phyloP scores from a whole-genome alignment of 306 rosid genomes.

The Prosopis cineraria region DNA sequence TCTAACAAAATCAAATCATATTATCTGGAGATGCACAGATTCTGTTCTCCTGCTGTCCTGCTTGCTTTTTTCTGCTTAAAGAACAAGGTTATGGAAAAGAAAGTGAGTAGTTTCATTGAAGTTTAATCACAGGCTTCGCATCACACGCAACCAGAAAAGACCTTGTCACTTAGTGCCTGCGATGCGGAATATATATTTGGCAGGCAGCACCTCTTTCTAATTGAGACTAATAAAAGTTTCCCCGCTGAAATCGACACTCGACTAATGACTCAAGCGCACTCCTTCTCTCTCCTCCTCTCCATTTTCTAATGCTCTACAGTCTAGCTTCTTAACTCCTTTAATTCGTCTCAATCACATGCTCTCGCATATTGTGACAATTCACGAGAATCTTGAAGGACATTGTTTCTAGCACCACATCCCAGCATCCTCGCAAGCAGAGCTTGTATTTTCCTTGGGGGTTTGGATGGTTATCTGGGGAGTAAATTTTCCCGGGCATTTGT shows the following conservation, averaged over 20 bases:
- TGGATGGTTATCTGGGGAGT: conserved; percentile 3
- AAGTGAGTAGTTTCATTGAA: not conserved
- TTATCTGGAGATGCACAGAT: not conserved
- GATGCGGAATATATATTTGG: conserved; percentile 13
- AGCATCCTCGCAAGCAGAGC: conserved; percentile 16
- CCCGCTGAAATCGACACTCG: not conserved
- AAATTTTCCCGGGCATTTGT: conserved; percentile 28
- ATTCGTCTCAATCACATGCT: conserved; percentile 33
- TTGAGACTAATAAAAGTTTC: not conserved
- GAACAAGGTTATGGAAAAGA: not conserved
- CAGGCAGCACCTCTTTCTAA: conserved; percentile 20
- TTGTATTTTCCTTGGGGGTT: conserved; percentile 33
- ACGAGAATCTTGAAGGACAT: conserved; percentile 38
- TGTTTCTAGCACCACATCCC: conserved; percentile 31
- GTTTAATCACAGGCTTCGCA: conserved; percentile 40
- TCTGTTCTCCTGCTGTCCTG: not conserved
- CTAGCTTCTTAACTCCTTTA: conserved; percentile 22
- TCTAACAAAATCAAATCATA: not conserved
- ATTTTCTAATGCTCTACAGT: conserved; percentile 2
- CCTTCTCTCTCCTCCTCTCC: conserved; percentile 6
- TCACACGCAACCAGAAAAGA: conserved; percentile 58
- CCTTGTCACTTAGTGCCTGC: conserved; percentile 39
- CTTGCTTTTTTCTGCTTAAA: not conserved
- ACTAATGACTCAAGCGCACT: not conserved
- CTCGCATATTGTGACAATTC: conserved; percentile 20